Percentiles rank a stretch among this genome's conserved stretches.
phyloP scores from a whole-genome alignment of 805 yeast genomes.

The Sugiyamaella floridensis region DNA sequence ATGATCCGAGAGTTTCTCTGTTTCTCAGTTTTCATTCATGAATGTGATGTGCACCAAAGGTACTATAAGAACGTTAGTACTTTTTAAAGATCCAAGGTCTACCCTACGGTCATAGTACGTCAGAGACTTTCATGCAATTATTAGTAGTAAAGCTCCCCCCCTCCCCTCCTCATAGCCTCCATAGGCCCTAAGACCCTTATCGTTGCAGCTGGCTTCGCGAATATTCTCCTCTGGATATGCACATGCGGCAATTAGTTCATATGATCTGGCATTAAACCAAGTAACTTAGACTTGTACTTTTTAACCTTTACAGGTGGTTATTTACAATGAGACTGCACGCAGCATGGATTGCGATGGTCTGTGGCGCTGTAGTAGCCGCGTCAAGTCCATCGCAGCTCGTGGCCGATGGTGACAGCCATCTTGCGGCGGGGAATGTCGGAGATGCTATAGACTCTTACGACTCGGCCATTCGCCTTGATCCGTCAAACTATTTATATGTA shows the following conservation, averaged over 20 bases:
- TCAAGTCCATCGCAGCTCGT: constrained; percentile 5
- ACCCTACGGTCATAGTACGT: too few relatives aligned
- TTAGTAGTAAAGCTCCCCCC: too few relatives aligned
- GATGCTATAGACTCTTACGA: constrained; percentile 21
- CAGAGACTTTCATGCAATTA: too few relatives aligned
- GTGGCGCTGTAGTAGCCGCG: neutral
- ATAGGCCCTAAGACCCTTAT: too few relatives aligned
- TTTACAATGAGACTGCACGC: neutral
- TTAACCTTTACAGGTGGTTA: neutral
- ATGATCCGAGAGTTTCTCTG: too few relatives aligned
- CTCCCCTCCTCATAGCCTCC: too few relatives aligned
- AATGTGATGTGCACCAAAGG: too few relatives aligned
- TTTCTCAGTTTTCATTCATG: too few relatives aligned
- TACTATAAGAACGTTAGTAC: too few relatives aligned
- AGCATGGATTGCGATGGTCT: neutral
- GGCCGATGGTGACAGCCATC: constrained; percentile 11
- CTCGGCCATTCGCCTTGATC: constrained; percentile 23
- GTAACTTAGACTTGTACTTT: neutral
- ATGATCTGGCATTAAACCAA: neutral
- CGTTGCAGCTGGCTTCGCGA: too few relatives aligned
- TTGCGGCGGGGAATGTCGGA: constrained; percentile 10
- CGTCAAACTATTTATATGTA: constrained; percentile 25
- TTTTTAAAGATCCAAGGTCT: too few relatives aligned
- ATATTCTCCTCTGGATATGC: neutral
- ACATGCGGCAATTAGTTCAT: neutral